A percentile compares a stretch with the other conserved stretches of the same genome.
phyloP scores from a whole-genome alignment of 495 filamentous ascomycete species.

The Aspergillus avenaceus region DNA sequence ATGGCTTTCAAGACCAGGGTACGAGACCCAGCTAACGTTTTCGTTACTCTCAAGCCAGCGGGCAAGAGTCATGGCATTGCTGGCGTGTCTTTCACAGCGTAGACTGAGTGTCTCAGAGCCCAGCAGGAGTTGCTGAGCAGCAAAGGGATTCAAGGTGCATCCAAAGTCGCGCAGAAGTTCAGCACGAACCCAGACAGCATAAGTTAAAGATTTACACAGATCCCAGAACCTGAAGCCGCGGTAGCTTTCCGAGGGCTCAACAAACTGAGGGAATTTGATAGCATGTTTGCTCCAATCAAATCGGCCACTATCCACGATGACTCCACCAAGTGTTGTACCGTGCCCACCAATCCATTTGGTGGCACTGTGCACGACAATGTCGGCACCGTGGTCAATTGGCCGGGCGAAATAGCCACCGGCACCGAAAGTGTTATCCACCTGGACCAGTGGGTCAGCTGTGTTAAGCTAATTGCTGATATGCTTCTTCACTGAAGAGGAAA shows the following conservation, averaged over 20 bases:
- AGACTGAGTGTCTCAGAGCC: conserved; percentile 89
- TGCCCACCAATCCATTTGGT: conserved; percentile 99
- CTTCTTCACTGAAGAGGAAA: background rate
- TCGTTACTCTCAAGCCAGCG: conserved; percentile 79
- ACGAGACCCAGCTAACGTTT: conserved; percentile 90
- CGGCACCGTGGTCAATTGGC: conserved; percentile 89
- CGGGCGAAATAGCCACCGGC: conserved; percentile 89
- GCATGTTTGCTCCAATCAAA: conserved; percentile 94
- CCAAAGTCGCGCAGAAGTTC: conserved; percentile 91
- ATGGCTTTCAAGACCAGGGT: conserved; percentile 84
- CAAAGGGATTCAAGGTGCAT: conserved; percentile 83
- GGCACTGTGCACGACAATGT: conserved; percentile 92
- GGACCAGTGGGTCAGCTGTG: background rate
- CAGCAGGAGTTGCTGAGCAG: conserved; percentile 86
- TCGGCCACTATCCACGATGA: conserved; percentile 87
- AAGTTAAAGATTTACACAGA: conserved; percentile 83
- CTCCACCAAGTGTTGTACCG: conserved; percentile 89
- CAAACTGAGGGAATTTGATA: conserved; percentile 88
- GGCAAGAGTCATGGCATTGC: conserved; percentile 78
- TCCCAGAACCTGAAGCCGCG: conserved; percentile 98
- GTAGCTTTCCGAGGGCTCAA: conserved; percentile 88
- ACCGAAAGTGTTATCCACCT: conserved; percentile 97
- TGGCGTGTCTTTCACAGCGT: conserved; percentile 80
- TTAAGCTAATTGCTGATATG: background rate
- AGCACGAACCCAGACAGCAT: conserved; percentile 75